Percentiles rank a stretch among this genome's conserved stretches.
Conservation (phyloP, 1,284 basidiomycete species). For the Fomitiporia mediterranea region DNA sequence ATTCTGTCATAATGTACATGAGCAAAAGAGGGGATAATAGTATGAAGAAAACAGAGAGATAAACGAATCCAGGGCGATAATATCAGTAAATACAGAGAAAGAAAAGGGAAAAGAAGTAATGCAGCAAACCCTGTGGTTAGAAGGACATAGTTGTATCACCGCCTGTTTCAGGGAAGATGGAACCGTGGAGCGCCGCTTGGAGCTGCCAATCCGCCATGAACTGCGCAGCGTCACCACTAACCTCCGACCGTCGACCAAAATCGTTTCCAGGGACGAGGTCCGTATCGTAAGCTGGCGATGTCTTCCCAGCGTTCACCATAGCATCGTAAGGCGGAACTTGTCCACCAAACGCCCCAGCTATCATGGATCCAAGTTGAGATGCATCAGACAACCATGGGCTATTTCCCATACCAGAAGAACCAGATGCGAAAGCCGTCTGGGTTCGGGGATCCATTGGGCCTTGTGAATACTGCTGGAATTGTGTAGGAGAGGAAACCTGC, state of each 20-base stretch:
- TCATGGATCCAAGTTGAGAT: background rate
- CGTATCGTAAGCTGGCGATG: background rate
- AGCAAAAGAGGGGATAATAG: background rate
- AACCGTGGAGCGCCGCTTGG: background rate
- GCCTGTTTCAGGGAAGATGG: background rate
- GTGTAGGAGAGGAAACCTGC: too few relatives aligned
- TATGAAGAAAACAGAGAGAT: background rate
- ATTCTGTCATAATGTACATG: background rate
- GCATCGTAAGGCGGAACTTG: background rate
- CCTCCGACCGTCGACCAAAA: background rate
- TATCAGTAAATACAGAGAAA: too few relatives aligned
- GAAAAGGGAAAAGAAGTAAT: too few relatives aligned
- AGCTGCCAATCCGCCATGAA: conserved; percentile 3
- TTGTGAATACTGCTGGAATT: too few relatives aligned
- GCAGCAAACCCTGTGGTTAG: background rate
- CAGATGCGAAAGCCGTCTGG: too few relatives aligned
- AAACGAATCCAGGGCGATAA: background rate
- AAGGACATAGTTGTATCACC: background rate
- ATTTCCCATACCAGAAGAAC: background rate
- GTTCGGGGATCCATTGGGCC: too few relatives aligned
- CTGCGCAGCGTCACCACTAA: background rate
- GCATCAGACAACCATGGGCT: background rate
- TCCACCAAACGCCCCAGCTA: background rate
- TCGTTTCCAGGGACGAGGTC: background rate
- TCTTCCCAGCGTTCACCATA: background rate